A percentile compares a stretch with the other conserved stretches of the same genome.
These are phyloP conservation scores for Blastomyces percursus DNA, from an alignment of 2,329 filamentous ascomycete species.

Conservation along the genomic window DNA sequence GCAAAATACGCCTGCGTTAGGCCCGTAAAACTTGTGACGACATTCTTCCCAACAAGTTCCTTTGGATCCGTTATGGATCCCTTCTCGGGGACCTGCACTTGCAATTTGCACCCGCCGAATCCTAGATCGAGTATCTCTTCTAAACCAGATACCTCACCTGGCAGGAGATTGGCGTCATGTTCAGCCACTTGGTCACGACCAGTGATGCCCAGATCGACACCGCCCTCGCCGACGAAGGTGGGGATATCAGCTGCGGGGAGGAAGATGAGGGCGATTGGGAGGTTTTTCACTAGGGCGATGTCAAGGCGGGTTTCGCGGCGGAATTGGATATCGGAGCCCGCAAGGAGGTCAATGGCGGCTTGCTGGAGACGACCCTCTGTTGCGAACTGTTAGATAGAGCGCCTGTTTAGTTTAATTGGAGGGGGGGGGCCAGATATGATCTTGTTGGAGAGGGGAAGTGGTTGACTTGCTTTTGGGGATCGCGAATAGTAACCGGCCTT, in stretches of 20 bases:
- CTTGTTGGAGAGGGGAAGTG: conserved; percentile 9
- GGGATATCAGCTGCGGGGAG: conserved; percentile 95
- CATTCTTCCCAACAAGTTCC: conserved; percentile 80
- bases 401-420: conserved; percentile 3
- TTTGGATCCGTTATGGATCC: conserved; percentile 58
- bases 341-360: conserved; percentile 76
- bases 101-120: conserved; percentile 83
- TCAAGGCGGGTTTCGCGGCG: conserved; percentile 88
- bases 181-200: conserved; percentile 87
- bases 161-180: conserved; percentile 53
- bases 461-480: conserved; percentile 83
- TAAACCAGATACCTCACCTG: conserved; percentile 46
- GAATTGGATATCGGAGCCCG: conserved; percentile 94
- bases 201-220: conserved; percentile 88
- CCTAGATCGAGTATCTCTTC: conserved; percentile 82
- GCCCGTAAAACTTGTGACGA: conserved; percentile 90
- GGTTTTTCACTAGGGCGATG: conserved; percentile 95
- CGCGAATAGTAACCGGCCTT: conserved; percentile 87
- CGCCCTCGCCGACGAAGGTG: conserved; percentile 90
- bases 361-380: conserved; percentile 87
- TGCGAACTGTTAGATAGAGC: conserved; percentile 5
- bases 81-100: conserved; percentile 92
- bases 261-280: conserved; percentile 90
- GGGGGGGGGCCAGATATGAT: conserved; percentile 8
- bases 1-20: conserved; percentile 76